Conservation (phyloP, 2,329 filamentous ascomycete species). For the Aspergillus niger region DNA sequence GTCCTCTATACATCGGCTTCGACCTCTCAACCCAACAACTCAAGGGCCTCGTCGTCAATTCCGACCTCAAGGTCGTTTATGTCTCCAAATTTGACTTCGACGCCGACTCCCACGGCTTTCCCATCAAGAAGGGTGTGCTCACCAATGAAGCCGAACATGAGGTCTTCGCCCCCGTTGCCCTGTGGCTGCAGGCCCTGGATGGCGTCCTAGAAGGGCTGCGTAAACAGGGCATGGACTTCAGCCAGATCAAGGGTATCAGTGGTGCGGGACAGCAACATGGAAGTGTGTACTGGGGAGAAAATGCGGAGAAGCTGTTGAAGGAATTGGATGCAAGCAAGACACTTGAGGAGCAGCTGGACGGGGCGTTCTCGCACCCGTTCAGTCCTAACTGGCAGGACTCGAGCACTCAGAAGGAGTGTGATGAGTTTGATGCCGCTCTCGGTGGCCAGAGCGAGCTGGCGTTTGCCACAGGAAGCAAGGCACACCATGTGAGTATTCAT, state of each 20-base stretch:
- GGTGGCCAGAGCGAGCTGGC: slow-evolving; percentile 71
- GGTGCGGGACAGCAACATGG: slow-evolving; percentile 97
- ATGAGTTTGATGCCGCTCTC: slow-evolving; percentile 76
- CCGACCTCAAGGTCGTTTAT: slow-evolving; percentile 75
- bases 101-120: slow-evolving; percentile 75
- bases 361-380: slow-evolving; percentile 78
- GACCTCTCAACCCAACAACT: slow-evolving; percentile 97
- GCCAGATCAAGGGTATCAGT: slow-evolving; percentile 75
- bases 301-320: slow-evolving; percentile 66
- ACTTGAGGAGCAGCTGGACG: slow-evolving; percentile 71
- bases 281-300: slow-evolving; percentile 85
- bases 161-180: slow-evolving; percentile 86
- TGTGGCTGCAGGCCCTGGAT: slow-evolving; percentile 94
- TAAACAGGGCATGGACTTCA: slow-evolving; percentile 70
- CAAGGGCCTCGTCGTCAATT: slow-evolving; percentile 86
- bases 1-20: slow-evolving; percentile 82
- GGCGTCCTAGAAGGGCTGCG: slow-evolving; percentile 75
- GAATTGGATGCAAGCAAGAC: slow-evolving; percentile 61
- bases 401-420: slow-evolving; percentile 89
- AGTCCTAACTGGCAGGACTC: slow-evolving; percentile 98
- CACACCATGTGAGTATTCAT: slow-evolving; percentile 75
- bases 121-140: slow-evolving; percentile 83
- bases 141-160: slow-evolving; percentile 80
- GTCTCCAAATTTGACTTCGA: slow-evolving; percentile 96
- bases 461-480: slow-evolving; percentile 81